Percentiles rank a stretch among this genome's conserved stretches.
phyloP scores from a whole-genome alignment of 768 basidiomycete species.

The Lactifluus pinguis region DNA sequence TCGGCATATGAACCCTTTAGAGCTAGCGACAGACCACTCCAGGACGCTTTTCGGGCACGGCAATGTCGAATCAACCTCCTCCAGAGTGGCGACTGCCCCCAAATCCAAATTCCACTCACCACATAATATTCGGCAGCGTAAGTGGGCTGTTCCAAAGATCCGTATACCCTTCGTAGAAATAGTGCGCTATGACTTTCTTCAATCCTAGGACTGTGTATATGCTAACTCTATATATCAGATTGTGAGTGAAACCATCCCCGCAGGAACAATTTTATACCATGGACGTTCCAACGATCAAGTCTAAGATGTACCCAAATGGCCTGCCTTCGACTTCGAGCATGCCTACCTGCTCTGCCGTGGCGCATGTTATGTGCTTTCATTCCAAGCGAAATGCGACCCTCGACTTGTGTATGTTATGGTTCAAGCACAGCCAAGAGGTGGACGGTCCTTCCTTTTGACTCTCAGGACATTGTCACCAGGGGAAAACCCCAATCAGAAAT shows the following conservation, averaged over 20 bases:
- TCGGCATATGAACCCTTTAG: constrained; percentile 20
- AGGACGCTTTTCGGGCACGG: background rate
- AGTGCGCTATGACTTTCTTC: background rate
- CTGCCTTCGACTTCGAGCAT: constrained; percentile 18
- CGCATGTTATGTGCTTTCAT: constrained; percentile 1
- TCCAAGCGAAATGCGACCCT: constrained; percentile 8
- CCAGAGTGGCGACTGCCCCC: constrained; percentile 18
- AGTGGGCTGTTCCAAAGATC: constrained; percentile 30
- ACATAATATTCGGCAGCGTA: constrained; percentile 30
- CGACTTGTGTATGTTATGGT: constrained; percentile 12
- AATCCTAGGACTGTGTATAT: background rate
- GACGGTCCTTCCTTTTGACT: constrained; percentile 27
- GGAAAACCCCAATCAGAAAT: constrained; percentile 16
- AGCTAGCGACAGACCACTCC: constrained; percentile 22
- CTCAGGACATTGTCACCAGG: constrained; percentile 31
- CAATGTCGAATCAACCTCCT: background rate
- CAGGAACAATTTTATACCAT: constrained; percentile 18
- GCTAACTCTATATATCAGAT: constrained; percentile 1
- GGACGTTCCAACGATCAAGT: constrained; percentile 1
- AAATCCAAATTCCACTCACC: constrained; percentile 24
- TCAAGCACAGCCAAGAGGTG: constrained; percentile 17
- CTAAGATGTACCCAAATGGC: constrained; percentile 10
- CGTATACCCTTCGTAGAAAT: constrained; percentile 26
- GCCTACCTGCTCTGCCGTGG: constrained; percentile 1
- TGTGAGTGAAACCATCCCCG: constrained; percentile 9